phyloP scores from a whole-genome alignment of 208 protist genomes.

The Trypanosoma scelopori region DNA sequence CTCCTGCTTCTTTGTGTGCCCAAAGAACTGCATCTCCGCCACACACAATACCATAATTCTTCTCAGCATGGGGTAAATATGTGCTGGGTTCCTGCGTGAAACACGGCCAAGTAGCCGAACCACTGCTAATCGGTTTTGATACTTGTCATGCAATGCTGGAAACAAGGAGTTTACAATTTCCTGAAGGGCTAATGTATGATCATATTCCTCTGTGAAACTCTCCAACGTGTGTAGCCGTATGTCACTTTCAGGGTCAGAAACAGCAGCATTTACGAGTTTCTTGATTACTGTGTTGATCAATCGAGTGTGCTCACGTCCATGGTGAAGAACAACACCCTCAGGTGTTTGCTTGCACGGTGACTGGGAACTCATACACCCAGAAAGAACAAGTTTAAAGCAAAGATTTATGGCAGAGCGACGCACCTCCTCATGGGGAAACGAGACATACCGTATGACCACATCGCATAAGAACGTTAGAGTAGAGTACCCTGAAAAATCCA shows the following conservation, averaged over 20 bases:
- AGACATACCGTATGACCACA: constrained; percentile 72
- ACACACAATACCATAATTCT: constrained; percentile 84
- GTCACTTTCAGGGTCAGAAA: constrained; percentile 87
- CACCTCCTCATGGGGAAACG: constrained; percentile 81
- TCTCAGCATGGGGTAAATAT: constrained; percentile 79
- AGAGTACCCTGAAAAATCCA: constrained; percentile 89
- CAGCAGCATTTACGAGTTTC: constrained; percentile 81
- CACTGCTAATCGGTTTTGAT: constrained; percentile 79
- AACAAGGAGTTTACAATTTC: constrained; percentile 69
- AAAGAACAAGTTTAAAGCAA: constrained; percentile 87
- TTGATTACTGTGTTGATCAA: constrained; percentile 76
- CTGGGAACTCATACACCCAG: constrained; percentile 67
- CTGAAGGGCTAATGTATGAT: constrained; percentile 78
- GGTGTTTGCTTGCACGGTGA: constrained; percentile 60
- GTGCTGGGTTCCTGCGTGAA: constrained; percentile 71
- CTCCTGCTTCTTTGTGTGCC: constrained; percentile 76
- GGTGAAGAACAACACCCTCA: constrained; percentile 77
- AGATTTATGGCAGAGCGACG: constrained; percentile 84
- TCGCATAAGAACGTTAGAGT: constrained; percentile 87
- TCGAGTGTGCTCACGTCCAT: constrained; percentile 76
- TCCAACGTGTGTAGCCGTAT: constrained; percentile 86
- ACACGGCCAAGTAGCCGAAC: constrained; percentile 83
- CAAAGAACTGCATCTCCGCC: constrained; percentile 82
- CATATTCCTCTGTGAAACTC: constrained; percentile 67
- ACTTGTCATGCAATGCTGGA: constrained; percentile 84